phyloP scores from a whole-genome alignment of 2,329 filamentous ascomycete genomes.

The Fusarium sp. region DNA sequence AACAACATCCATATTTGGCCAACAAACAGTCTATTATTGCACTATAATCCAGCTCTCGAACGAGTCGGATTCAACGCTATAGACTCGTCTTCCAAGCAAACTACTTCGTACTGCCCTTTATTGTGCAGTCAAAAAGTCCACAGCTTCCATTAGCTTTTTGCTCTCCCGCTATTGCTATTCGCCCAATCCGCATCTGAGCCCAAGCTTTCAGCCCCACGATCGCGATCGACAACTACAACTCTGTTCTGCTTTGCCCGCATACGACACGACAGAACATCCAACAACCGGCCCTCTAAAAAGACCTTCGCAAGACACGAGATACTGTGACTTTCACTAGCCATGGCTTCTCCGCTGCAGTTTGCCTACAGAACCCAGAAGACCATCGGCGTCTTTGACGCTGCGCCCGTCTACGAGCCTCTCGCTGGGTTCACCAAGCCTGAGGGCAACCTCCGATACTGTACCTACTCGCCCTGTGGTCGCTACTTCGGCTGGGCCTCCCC shows the following conservation, averaged over 20 bases:
- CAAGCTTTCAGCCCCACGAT: constrained; percentile 36
- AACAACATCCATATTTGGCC: constrained; percentile 11
- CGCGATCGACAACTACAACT: constrained; percentile 33
- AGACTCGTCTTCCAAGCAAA: constrained; percentile 22
- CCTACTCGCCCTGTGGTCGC: constrained; percentile 94
- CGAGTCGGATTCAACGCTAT: constrained; percentile 15
- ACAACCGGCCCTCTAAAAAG: constrained; percentile 46
- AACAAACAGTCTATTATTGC: constrained; percentile 15
- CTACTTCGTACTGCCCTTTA: constrained; percentile 38
- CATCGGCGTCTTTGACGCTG: constrained; percentile 93
- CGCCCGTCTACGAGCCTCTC: constrained; percentile 86
- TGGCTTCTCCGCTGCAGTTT: constrained; percentile 94
- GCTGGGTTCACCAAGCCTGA: constrained; percentile 88
- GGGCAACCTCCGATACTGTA: constrained; percentile 93
- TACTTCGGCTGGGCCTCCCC: constrained; percentile 96
- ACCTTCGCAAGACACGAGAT: constrained; percentile 51
- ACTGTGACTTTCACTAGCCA: constrained; percentile 93
- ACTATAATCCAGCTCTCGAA: constrained; percentile 20
- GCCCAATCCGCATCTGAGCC: constrained; percentile 35
- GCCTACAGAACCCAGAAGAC: constrained; percentile 97
- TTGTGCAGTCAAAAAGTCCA: constrained; percentile 34
- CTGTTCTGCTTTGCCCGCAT: constrained; percentile 9
- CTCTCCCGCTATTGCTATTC: constrained; percentile 26
- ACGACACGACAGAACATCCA: constrained; percentile 48
- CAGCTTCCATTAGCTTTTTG: constrained; percentile 22